These are phyloP conservation scores for Lasiodiplodia sp. DNA, from an alignment of 2,329 filamentous ascomycete genomes.

Conservation along the genomic window DNA sequence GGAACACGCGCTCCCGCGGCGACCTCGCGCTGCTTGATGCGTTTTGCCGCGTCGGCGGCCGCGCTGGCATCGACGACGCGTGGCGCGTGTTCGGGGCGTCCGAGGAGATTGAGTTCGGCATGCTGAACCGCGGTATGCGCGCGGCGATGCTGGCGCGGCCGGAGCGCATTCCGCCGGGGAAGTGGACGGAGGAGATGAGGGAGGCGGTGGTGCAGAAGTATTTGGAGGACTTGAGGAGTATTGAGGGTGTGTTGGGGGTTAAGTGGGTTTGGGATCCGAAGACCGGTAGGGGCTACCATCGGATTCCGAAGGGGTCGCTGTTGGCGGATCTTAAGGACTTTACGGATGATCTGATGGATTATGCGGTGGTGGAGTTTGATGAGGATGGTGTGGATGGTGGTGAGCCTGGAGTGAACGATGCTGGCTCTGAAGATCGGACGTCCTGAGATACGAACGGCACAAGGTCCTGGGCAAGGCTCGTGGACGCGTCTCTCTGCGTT, in stretches of 20 bases:
- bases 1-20: not conserved
- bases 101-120: not conserved
- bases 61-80: not conserved
- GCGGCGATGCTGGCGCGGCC: slow-evolving; percentile 11
- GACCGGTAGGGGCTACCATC: not conserved
- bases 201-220: not conserved
- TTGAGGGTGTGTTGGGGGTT: slow-evolving; percentile 3
- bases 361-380: no score
- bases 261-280: slow-evolving; percentile 20
- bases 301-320: not conserved
- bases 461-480: rapidly evolving
- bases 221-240: not conserved
- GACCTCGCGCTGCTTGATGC: slow-evolving; percentile 3
- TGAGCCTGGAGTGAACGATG: no score
- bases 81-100: slow-evolving; percentile 13
- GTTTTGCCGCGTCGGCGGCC: not conserved
- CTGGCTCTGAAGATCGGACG: no score
- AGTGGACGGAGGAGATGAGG: slow-evolving; percentile 9
- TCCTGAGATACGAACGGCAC: no score
- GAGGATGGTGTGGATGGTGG: no score
- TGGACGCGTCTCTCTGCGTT: no score
- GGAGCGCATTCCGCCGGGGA: not conserved
- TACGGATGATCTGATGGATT: not conserved
- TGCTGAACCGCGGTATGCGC: not conserved
- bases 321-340: not conserved